Evolutionary conservation across 108 stramenopile species (phyloP).

Genomic region (Skeletonema grethae): DNA sequence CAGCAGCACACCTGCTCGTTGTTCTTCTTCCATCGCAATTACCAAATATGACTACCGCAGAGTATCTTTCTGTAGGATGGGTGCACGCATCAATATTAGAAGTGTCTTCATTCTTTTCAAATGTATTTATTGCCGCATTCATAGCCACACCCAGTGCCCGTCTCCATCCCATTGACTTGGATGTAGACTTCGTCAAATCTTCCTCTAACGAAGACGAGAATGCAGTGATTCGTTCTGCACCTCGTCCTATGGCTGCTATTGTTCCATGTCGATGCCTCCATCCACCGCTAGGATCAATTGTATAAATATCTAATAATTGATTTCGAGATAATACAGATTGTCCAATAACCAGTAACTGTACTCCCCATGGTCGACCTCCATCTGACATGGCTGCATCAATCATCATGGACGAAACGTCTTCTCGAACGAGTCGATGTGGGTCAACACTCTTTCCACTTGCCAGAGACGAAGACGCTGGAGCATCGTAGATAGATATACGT

Average conservation of each 20-base stretch:
- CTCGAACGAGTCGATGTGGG: slow-evolving; percentile 47
- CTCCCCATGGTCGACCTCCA: slow-evolving; percentile 40
- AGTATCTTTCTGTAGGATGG: neutral
- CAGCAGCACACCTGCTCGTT: slow-evolving; percentile 31
- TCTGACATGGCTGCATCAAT: slow-evolving; percentile 41
- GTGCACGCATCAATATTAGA: neutral
- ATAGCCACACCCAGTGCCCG: slow-evolving; percentile 49
- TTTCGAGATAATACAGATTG: slow-evolving; percentile 18
- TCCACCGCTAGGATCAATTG: slow-evolving; percentile 52
- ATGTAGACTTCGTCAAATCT: neutral
- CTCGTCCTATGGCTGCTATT: slow-evolving; percentile 41
- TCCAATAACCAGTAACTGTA: slow-evolving; percentile 48
- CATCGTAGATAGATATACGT: slow-evolving; percentile 39
- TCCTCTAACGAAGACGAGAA: slow-evolving; percentile 5
- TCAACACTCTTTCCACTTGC: slow-evolving; percentile 31
- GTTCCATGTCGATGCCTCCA: slow-evolving; percentile 34
- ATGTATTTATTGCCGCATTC: slow-evolving; percentile 34
- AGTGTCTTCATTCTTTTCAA: slow-evolving; percentile 19
- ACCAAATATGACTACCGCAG: slow-evolving; percentile 19
- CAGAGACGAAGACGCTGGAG: slow-evolving; percentile 5
- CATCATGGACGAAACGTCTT: slow-evolving; percentile 41
- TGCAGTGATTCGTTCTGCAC: slow-evolving; percentile 32
- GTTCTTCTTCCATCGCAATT: neutral
- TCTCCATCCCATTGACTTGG: slow-evolving; percentile 32
- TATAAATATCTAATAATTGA: slow-evolving; percentile 43